Percentiles rank a stretch among this genome's conserved stretches.
Evolutionary conservation across 352 stramenopile species (phyloP).

Genomic region (Thalassiosira sp.): DNA sequence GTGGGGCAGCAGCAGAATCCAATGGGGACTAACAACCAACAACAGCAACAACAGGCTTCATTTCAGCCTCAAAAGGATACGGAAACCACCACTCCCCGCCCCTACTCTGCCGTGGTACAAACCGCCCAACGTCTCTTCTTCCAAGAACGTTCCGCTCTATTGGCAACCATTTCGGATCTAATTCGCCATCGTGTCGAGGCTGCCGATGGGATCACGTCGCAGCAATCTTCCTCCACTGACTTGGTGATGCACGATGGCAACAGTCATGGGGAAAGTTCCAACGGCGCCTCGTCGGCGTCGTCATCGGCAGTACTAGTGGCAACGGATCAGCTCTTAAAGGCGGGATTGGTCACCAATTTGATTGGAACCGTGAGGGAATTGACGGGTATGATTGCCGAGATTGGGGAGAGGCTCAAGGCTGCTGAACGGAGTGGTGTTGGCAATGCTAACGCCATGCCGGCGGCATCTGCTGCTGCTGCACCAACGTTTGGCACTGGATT

Average conservation of each 20-base stretch:
- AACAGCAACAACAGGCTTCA: not conserved
- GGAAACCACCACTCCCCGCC: not conserved
- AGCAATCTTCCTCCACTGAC: slow-evolving; percentile 12
- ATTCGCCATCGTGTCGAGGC: slow-evolving; percentile 43
- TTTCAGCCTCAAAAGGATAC: not conserved
- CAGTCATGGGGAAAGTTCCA: not conserved
- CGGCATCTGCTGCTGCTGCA: not conserved
- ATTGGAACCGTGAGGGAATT: slow-evolving; percentile 57
- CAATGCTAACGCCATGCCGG: no score
- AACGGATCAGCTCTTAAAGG: slow-evolving; percentile 65
- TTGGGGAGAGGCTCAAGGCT: slow-evolving; percentile 18
- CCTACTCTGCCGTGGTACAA: no score
- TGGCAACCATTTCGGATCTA: slow-evolving; percentile 40
- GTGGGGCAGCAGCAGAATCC: no score
- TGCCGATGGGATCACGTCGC: slow-evolving; percentile 9
- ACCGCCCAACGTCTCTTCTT: slow-evolving; percentile 48
- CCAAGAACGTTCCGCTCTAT: slow-evolving; percentile 58
- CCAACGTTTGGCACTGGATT: slow-evolving; percentile 12
- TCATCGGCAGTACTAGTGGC: slow-evolving; percentile 44
- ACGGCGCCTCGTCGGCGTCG: no score
- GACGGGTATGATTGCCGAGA: slow-evolving; percentile 25
- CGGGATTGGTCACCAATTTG: slow-evolving; percentile 59
- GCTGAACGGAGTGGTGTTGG: not conserved
- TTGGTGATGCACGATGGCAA: not conserved
- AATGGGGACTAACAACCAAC: not conserved